Evolutionary conservation across 2,329 filamentous ascomycete genomes (phyloP), one percentile per base, ranked within the genome.

Genomic region (Scytalidium lignicola): DNA sequence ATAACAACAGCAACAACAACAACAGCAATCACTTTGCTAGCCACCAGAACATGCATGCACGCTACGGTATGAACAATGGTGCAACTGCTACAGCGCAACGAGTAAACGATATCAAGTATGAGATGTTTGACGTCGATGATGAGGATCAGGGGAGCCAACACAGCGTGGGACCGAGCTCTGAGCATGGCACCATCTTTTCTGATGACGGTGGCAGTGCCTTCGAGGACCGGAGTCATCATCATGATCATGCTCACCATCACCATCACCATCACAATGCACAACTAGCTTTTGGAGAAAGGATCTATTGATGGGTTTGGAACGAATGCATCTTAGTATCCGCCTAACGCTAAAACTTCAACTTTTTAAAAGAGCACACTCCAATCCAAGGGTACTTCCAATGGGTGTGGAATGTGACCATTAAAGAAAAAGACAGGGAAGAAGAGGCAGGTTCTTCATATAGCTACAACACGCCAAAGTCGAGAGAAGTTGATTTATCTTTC

Each of bases 111-210:
- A 39, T 32, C 21, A 55, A 63, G 39, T 78, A 75, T 51, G 69
- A 70, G 26, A 69, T 76, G 59, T 75, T 72, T 51, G 74, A 75
- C 32, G 67, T 70, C 41, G 70, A 74, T n/a, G 68, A 72, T 26
- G 64, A 65, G 29, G 67, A 64, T 48, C 61, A 69, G 37, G 49
- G 56, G 19, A 65, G 63, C 37, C 68, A 65, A 32, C 59, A 62
- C 13, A 41, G 45, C 41, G 41, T 37, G 6, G 32, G 32, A 37
- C 32, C 32, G 6, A 17, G 15, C n/a, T 37, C 32, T n/a, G 32
- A 37, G 12, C 32, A 37, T 17, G 32, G 32, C n/a, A 37, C 32
- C 10, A 37, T 37, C 10, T 37, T 37, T 13, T 37, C 32, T 15
- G 32, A 37, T n/a, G 32, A 37, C n/a, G 32, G 32, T 13, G 13